A percentile compares a stretch with the other conserved stretches of the same genome.
Conservation (phyloP, 2,329 filamentous ascomycete genomes). For the Colletotrichum sp. region DNA sequence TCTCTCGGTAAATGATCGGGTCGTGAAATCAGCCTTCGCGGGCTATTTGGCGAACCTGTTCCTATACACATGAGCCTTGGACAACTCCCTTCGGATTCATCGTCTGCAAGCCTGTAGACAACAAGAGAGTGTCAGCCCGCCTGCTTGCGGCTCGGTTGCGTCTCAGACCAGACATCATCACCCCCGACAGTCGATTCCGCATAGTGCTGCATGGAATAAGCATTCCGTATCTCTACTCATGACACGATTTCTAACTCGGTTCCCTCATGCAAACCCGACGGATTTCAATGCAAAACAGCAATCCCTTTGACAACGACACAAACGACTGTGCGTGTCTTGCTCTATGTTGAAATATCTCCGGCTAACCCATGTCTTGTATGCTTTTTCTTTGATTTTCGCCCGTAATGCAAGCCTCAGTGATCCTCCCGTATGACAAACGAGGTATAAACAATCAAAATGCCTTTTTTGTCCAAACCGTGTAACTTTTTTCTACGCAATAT, state of each 20-base stretch:
- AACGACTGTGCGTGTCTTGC: background rate
- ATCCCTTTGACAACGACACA: background rate
- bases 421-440: slow-evolving; percentile 1
- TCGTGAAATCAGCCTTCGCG: background rate
- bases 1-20: background rate
- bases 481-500: background rate
- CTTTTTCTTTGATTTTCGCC: slow-evolving; percentile 4
- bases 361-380: slow-evolving; percentile 9
- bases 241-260: background rate
- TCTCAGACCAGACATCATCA: background rate
- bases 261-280: background rate
- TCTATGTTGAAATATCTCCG: slow-evolving; percentile 5
- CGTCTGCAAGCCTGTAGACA: background rate
- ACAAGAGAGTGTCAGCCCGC: background rate
- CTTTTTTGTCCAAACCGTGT: background rate
- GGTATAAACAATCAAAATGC: background rate
- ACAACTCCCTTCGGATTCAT: background rate
- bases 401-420: background rate
- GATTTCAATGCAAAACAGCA: background rate
- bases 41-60: background rate
- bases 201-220: background rate
- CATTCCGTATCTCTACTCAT: background rate
- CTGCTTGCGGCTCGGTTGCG: background rate
- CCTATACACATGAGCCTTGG: background rate
- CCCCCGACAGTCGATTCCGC: background rate